phyloP scores from a whole-genome alignment of 768 basidiomycete genomes.

The Pholiota microspora region DNA sequence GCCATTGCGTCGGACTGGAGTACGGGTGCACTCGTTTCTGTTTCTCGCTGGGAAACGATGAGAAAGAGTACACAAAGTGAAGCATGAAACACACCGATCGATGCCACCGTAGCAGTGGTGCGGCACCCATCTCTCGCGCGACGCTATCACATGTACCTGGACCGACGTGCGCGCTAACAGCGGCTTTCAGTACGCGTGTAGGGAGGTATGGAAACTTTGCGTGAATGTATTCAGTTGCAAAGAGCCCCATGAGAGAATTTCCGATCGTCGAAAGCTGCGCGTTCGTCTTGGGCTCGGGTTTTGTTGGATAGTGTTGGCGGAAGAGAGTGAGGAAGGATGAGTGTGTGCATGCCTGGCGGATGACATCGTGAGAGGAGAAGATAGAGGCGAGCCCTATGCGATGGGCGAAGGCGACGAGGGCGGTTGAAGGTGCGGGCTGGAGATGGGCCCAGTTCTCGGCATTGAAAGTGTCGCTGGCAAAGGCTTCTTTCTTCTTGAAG shows the following conservation, averaged over 20 bases:
- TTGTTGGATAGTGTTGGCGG: constrained; percentile 54
- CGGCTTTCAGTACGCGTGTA: constrained; percentile 87
- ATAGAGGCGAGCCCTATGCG: constrained; percentile 68
- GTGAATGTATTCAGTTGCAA: constrained; percentile 82
- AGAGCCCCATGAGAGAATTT: constrained; percentile 87
- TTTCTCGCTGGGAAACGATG: constrained; percentile 39
- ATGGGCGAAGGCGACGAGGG: constrained; percentile 74
- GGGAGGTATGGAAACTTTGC: constrained; percentile 87
- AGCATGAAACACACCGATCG: constrained; percentile 52
- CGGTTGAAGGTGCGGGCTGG: constrained; percentile 70
- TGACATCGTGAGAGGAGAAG: constrained; percentile 47
- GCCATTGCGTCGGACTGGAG: constrained; percentile 87
- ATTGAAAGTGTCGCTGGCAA: constrained; percentile 47
- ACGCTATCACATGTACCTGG: constrained; percentile 79
- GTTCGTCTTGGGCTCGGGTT: constrained; percentile 62
- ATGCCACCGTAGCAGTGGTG: constrained; percentile 79
- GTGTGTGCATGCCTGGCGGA: constrained; percentile 81
- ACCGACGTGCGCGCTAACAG: constrained; percentile 90
- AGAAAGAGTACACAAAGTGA: background rate
- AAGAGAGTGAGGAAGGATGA: constrained; percentile 61
- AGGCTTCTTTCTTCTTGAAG: constrained; percentile 26
- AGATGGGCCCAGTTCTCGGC: constrained; percentile 67
- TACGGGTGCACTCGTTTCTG: constrained; percentile 45
- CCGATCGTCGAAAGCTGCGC: constrained; percentile 73
- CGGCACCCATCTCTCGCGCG: constrained; percentile 82